Conservation (phyloP, 2,329 filamentous ascomycete genomes). For the Aspergillus fructus region DNA sequence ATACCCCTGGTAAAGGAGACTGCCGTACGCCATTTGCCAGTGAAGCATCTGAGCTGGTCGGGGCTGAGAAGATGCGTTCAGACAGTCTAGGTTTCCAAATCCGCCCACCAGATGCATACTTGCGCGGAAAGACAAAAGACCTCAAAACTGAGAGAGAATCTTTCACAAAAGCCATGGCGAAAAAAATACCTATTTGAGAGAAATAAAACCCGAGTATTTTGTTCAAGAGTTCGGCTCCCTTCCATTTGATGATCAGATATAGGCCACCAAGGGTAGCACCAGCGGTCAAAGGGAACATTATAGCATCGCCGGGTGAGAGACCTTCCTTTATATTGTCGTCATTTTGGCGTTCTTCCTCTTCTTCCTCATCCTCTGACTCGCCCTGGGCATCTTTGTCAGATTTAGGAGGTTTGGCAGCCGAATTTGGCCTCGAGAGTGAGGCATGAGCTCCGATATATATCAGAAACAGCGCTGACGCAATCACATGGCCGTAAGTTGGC, state of each 20-base stretch:
- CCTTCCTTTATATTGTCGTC: conserved; percentile 63
- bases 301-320: conserved; percentile 73
- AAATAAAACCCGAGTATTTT: conserved; percentile 83
- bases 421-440: conserved; percentile 79
- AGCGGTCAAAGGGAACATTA: conserved; percentile 79
- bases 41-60: conserved; percentile 7
- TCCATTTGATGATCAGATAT: conserved; percentile 86
- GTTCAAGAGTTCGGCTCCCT: conserved; percentile 77
- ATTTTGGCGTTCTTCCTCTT: conserved; percentile 54
- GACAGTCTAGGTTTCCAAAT: conserved; percentile 48
- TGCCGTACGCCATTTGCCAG: conserved; percentile 23
- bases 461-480: conserved; percentile 71
- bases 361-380: conserved; percentile 40
- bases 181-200: conserved; percentile 74
- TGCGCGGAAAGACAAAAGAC: conserved; percentile 70
- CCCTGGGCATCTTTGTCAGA: conserved; percentile 14
- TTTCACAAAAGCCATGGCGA: conserved; percentile 70
- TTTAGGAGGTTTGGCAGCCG: conserved; percentile 65
- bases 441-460: conserved; percentile 84
- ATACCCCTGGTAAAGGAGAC: conserved; percentile 54
- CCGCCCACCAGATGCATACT: conserved; percentile 57
- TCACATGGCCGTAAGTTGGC: conserved; percentile 60
- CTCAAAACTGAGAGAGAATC: conserved; percentile 66
- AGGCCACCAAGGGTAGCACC: conserved; percentile 69
- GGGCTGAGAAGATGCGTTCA: conserved; percentile 29